Base-by-base conservation (phyloP, 2,329 filamentous ascomycete species). In the Whalleya microplaca region DNA sequence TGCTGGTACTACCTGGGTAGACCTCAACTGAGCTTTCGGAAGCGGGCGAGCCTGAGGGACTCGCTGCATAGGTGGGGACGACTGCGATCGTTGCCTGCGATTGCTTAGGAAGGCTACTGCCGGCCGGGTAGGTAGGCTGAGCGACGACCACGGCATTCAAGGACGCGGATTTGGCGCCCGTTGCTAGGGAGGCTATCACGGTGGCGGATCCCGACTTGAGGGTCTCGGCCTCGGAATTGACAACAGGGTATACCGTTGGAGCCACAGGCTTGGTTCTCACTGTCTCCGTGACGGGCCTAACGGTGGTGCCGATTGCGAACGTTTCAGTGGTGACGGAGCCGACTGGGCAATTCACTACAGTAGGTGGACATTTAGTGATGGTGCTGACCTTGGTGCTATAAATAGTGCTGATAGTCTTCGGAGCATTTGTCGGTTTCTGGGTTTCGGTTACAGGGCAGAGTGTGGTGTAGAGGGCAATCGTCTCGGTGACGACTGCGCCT, bases 341-440 rank as follows among this genome's bases (percentile, higher is more conserved):
- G 52, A 70, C 67, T 9, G 69, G 68, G 67, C 83, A 85, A 80
- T 83, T 70, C 62, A 77, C 76, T 59, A 82, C 77, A 53, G 72
- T 75, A 42, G 80, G 73, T 50, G 75, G 76, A 70, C 83, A 85
- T 37, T 78, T 79, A 65, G 80, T 84, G 73, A 84, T 74, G 68
- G 83, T 86, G 60, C 81, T 76, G 60, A 84, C 70, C 63, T 78
- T 71, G 59, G 76, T 78, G 69, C 72, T 69, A 73, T 77, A 78
- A 71, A 80, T 70, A 63, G 77, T 64, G 56, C 61, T 64, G 4
- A 55, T 63, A 16, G 54, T 62, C 41, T 55, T 3, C 12, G 48
- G 53, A 16, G 27, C 53, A n/a, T 45, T 51, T 18, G 53, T 50
- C 46, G 52, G 53, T 48, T 53, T 58, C 43, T 50, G 46, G n/a